These are phyloP conservation scores for Drechslera avenae DNA, from an alignment of 2,329 filamentous ascomycete species.

Conservation along the genomic window DNA sequence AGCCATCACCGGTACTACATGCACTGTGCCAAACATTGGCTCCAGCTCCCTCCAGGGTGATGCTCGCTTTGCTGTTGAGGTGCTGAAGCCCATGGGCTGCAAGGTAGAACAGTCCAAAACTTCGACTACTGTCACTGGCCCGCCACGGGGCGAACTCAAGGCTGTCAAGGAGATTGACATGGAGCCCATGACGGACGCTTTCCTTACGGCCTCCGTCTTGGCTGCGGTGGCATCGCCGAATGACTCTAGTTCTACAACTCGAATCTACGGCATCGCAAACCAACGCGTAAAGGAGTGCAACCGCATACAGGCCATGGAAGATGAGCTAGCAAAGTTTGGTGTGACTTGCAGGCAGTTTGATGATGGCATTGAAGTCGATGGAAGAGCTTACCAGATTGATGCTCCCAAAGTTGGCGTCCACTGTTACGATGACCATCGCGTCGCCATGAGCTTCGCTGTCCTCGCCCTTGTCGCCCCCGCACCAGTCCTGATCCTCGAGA, in stretches of 20 bases:
- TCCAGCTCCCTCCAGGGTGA: slow-evolving; percentile 91
- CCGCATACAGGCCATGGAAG: slow-evolving; percentile 92
- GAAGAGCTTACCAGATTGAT: slow-evolving; percentile 58
- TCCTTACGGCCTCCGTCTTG: slow-evolving; percentile 90
- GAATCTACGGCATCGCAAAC: slow-evolving; percentile 93
- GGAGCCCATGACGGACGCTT: slow-evolving; percentile 99
- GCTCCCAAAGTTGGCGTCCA: slow-evolving; percentile 69
- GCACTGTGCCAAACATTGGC: slow-evolving; percentile 95
- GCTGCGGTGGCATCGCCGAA: slow-evolving; percentile 84
- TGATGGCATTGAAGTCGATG: slow-evolving; percentile 84
- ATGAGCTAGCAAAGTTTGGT: slow-evolving; percentile 91
- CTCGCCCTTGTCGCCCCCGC: slow-evolving; percentile 73
- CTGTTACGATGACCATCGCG: slow-evolving; percentile 97
- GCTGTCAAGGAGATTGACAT: slow-evolving; percentile 87
- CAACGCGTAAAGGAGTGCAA: slow-evolving; percentile 99
- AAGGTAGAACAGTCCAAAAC: slow-evolving; percentile 79
- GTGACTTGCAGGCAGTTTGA: slow-evolving; percentile 85
- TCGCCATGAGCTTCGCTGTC: slow-evolving; percentile 98
- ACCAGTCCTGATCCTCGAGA: slow-evolving; percentile 79
- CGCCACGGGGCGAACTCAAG: slow-evolving; percentile 72
- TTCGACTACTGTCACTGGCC: slow-evolving; percentile 92
- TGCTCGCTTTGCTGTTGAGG: slow-evolving; percentile 88
- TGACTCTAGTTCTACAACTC: slow-evolving; percentile 66
- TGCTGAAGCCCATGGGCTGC: slow-evolving; percentile 92
- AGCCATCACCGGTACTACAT: slow-evolving; percentile 93